A percentile compares a stretch with the other conserved stretches of the same genome.
phyloP scores from a whole-genome alignment of 345 rosid genomes.

The Rhodamnia argentea region DNA sequence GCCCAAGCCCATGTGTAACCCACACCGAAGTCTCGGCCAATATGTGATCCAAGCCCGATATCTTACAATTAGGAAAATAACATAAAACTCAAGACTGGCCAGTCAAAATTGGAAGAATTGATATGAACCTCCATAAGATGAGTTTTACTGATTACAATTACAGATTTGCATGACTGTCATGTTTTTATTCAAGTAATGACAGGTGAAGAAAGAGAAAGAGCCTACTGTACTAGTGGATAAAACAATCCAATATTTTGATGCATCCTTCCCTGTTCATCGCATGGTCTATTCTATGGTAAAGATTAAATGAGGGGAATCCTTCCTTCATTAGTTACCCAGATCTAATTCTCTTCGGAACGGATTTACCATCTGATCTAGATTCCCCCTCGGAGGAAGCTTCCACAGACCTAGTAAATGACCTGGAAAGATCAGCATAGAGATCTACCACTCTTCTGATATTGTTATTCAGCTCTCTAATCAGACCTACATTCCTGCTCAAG shows the following conservation, averaged over 20 bases:
- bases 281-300: not conserved
- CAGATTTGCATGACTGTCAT: not conserved
- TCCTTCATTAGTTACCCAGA: constrained; percentile 27
- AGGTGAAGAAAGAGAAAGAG: not conserved
- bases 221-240: not conserved
- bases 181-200: not conserved
- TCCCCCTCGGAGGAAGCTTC: constrained; percentile 86
- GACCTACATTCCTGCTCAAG: constrained; percentile 64
- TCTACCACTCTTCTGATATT: constrained; percentile 75
- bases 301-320: not conserved
- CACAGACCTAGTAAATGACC: constrained; percentile 42
- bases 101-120: not conserved
- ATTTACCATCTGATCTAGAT: constrained; percentile 44
- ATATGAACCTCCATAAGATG: not conserved
- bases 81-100: not conserved
- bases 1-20: not conserved
- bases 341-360: constrained; percentile 81
- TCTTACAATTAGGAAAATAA: not conserved
- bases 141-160: not conserved
- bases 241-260: not conserved
- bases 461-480: constrained; percentile 83
- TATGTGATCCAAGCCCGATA: not conserved
- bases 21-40: not conserved
- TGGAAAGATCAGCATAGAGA: constrained; percentile 82
- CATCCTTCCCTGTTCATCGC: not conserved